These are phyloP conservation scores for Huntiella savannae DNA, from an alignment of 2,329 filamentous ascomycete species.

Conservation along the genomic window DNA sequence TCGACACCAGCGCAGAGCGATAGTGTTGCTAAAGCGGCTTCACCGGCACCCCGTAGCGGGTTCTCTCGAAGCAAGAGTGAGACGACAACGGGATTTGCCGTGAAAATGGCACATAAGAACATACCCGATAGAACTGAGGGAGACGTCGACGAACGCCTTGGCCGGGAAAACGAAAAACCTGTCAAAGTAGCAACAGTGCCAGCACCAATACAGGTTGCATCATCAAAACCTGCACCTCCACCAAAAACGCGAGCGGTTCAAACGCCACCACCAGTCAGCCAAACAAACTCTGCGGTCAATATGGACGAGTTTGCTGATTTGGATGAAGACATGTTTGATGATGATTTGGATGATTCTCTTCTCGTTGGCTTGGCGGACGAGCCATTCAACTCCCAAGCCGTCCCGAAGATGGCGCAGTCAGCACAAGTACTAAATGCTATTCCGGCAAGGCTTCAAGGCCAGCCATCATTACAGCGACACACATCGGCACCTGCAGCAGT, in stretches of 20 bases:
- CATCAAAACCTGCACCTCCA: neutral
- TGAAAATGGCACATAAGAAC: no score
- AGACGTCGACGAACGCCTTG: neutral
- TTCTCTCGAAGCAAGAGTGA: conserved; percentile 9
- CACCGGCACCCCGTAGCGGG: neutral
- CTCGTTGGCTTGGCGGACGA: conserved; percentile 6
- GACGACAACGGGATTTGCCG: neutral
- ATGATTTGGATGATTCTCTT: conserved; percentile 9
- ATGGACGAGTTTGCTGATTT: conserved; percentile 8
- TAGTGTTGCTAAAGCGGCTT: neutral
- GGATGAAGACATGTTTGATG: conserved; percentile 12
- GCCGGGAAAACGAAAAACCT: no score
- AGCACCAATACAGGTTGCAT: neutral
- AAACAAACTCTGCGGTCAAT: neutral
- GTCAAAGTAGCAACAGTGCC: neutral
- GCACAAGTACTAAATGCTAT: neutral
- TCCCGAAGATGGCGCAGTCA: neutral
- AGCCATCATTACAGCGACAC: neutral
- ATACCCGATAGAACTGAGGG: neutral
- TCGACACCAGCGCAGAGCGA: neutral
- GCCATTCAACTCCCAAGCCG: conserved; percentile 7
- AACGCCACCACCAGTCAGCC: no score
- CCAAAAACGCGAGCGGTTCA: neutral
- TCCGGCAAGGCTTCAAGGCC: neutral
- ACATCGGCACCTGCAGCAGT: neutral